A percentile compares a stretch with the other conserved stretches of the same genome.
phyloP scores from a whole-genome alignment of 2,329 filamentous ascomycete genomes.

The Fusarium oligoseptatum region DNA sequence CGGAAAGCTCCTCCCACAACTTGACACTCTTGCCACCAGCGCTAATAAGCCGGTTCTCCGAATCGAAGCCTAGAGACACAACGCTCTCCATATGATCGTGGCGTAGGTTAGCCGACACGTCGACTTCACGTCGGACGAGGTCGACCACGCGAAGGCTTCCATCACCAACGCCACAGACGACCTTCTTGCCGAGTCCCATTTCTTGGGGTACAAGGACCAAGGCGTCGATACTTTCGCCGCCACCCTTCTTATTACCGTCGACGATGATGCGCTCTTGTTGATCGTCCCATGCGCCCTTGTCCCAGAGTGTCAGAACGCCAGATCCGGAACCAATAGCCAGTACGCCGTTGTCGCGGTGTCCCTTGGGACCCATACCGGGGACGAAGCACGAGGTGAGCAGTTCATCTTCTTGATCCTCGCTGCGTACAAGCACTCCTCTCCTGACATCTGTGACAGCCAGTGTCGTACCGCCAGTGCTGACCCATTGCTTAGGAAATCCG shows the following conservation, averaged over 20 bases:
- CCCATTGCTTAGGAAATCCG: slow-evolving; percentile 93
- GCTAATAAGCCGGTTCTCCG: slow-evolving; percentile 86
- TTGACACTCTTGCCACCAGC: slow-evolving; percentile 89
- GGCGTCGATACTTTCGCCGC: slow-evolving; percentile 85
- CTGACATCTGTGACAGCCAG: slow-evolving; percentile 91
- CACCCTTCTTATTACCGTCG: slow-evolving; percentile 66
- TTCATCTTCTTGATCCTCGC: slow-evolving; percentile 96
- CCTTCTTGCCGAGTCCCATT: slow-evolving; percentile 77
- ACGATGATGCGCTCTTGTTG: slow-evolving; percentile 91
- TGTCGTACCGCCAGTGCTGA: slow-evolving; percentile 92
- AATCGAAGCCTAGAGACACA: slow-evolving; percentile 85
- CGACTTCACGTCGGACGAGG: slow-evolving; percentile 79
- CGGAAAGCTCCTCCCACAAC: slow-evolving; percentile 88
- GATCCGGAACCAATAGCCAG: slow-evolving; percentile 81
- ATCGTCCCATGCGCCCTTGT: slow-evolving; percentile 94
- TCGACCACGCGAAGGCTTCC: slow-evolving; percentile 83
- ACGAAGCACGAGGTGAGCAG: slow-evolving; percentile 86
- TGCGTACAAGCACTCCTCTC: slow-evolving; percentile 86
- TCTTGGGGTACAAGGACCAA: slow-evolving; percentile 79
- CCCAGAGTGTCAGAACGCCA: slow-evolving; percentile 92
- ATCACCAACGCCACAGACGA: slow-evolving; percentile 85
- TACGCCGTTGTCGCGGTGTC: slow-evolving; percentile 76
- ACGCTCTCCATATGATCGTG: slow-evolving; percentile 93
- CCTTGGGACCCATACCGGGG: slow-evolving; percentile 78
- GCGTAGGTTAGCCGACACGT: slow-evolving; percentile 69